Conservation (phyloP, 495 filamentous ascomycete genomes). For the Opeltia flavorubescens region DNA sequence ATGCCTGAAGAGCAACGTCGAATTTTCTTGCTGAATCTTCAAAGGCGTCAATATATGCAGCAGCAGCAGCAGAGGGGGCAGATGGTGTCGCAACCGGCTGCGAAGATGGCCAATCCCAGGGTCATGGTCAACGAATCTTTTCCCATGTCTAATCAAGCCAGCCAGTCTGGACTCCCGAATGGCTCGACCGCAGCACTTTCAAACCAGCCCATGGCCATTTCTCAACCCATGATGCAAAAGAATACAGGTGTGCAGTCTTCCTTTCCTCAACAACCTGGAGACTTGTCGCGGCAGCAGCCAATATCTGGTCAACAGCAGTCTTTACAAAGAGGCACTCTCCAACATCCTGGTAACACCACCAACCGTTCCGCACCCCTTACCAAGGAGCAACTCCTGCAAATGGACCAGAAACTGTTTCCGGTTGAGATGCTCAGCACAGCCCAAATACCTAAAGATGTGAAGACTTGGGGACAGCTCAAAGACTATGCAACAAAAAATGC, state of each 20-base stretch:
- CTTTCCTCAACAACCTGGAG: background rate
- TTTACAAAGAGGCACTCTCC: background rate
- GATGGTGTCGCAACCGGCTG: background rate
- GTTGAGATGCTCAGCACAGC: slow-evolving; percentile 24
- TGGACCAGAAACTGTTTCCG: slow-evolving; percentile 32
- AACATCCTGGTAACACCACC: background rate
- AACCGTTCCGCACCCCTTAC: slow-evolving; percentile 30
- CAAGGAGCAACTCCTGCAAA: slow-evolving; percentile 29
- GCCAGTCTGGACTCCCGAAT: background rate
- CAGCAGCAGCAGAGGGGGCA: slow-evolving; percentile 1
- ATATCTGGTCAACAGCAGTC: background rate
- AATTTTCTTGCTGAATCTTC: slow-evolving; percentile 2
- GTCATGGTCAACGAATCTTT: background rate
- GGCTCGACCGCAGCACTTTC: background rate
- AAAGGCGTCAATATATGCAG: slow-evolving; percentile 21
- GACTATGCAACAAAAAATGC: slow-evolving; percentile 39
- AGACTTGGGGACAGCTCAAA: slow-evolving; percentile 63
- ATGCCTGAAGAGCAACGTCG: slow-evolving; percentile 8
- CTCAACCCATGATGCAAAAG: background rate
- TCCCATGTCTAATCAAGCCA: background rate
- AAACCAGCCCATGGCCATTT: background rate
- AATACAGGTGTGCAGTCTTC: background rate
- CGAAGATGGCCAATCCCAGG: background rate
- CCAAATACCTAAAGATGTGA: slow-evolving; percentile 43
- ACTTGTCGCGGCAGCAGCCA: background rate